Base-by-base conservation (phyloP, 768 basidiomycete species). In the Pisolithus orientalis region DNA sequence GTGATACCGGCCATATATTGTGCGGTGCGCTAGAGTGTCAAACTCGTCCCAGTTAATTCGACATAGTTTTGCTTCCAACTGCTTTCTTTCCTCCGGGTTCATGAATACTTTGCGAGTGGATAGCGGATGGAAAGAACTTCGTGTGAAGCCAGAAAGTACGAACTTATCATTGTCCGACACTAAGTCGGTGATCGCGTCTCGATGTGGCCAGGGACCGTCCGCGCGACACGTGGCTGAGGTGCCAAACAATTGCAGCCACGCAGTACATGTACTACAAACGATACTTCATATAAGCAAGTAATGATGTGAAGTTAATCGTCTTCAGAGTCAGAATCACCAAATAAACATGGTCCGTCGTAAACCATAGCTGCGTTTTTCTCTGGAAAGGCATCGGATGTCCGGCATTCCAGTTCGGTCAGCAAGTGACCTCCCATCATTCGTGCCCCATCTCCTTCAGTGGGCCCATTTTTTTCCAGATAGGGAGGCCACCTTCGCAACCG, bases 281-380 rank as follows among this genome's bases (percentile, higher is more conserved):
- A n/a, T n/a, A n/a, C n/a, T n/a, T n/a, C n/a, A n/a, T n/a, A n/a
- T n/a, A n/a, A n/a, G n/a, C n/a, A 13, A 14, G 34, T 34, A 34
- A 34, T 34, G 16, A 28, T 29, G 13, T 10, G 16, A 9, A 29
- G 14, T 25, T 24, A 47, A 14, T 65, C 63, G 29, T 67, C 67
- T 21, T 61, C 65, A 44, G 62, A 31, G 47, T 67, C 65, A 39
- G 65, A 69, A 16, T 67, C 65, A 47, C 50, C 53, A 51, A 67
- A 67, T 24, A 67, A 58, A 53, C 65, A 64, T 11, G 65, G 65
- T 21, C 65, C 67, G 13, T 56, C 55, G 34, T 58, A 62, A 5
- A 39, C 46, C 42, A 49, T 28, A 27, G 59, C 56, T 4, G 37
- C 17, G 25, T 54, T 54, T 17, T 34, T 32, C 37, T 44, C 49